A percentile compares a stretch with the other conserved stretches of the same genome.
These are phyloP conservation scores for Podospora anserina DNA, from an alignment of 495 filamentous ascomycete species.

Conservation along the genomic window DNA sequence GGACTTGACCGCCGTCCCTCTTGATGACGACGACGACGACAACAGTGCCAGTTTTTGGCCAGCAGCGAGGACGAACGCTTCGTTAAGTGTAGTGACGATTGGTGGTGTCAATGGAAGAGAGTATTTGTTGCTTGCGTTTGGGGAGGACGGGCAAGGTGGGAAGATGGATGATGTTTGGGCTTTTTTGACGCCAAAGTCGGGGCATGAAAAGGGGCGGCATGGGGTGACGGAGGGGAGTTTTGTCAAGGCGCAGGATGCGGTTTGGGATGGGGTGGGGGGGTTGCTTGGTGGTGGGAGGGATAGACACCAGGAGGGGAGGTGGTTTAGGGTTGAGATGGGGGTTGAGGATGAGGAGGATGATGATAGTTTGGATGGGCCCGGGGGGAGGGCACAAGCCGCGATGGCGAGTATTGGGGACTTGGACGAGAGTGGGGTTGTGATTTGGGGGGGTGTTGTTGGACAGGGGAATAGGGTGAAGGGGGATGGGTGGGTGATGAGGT, in stretches of 20 bases:
- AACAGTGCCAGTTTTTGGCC: constrained; percentile 37
- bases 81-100: constrained; percentile 48
- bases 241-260: constrained; percentile 52
- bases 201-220: background rate
- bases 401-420: constrained; percentile 47
- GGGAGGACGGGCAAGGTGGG: constrained; percentile 58
- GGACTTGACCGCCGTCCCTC: constrained; percentile 22
- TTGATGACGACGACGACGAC: background rate
- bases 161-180: constrained; percentile 73
- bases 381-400: constrained; percentile 47
- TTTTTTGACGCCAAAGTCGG: constrained; percentile 54
- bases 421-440: constrained; percentile 48
- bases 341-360: constrained; percentile 47
- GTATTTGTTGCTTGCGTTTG: constrained; percentile 64
- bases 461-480: constrained; percentile 43
- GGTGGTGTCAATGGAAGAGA: constrained; percentile 46
- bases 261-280: constrained; percentile 47
- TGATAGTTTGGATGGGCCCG: constrained; percentile 39
- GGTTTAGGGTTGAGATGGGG: constrained; percentile 44
- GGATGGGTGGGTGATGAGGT: constrained; percentile 55
- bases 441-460: constrained; percentile 52
- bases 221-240: constrained; percentile 41
- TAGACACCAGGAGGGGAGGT: constrained; percentile 40
- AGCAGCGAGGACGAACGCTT: constrained; percentile 40
- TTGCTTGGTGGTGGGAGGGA: constrained; percentile 31